These are phyloP conservation scores for Neodidymelliopsis sp. DNA, from an alignment of 2,329 filamentous ascomycete species.

Conservation along the genomic window DNA sequence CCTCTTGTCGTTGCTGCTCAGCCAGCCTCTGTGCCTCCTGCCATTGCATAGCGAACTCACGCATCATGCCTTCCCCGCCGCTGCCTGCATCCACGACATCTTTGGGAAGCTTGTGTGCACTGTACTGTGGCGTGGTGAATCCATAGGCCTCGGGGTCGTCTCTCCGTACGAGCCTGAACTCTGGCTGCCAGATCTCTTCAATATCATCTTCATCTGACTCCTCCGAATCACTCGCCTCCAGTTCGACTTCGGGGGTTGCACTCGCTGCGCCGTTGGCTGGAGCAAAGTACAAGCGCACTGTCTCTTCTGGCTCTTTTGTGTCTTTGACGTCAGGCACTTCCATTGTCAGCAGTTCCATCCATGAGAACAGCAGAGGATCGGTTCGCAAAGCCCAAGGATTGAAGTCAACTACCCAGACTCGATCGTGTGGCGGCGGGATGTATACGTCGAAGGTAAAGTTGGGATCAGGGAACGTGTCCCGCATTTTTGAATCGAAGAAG, in stretches of 20 bases:
- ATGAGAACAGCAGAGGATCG: constrained; percentile 87
- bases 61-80: constrained; percentile 72
- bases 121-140: constrained; percentile 86
- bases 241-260: constrained; percentile 1
- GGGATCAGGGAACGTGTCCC: constrained; percentile 80
- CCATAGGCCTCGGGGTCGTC: constrained; percentile 90
- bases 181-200: constrained; percentile 68
- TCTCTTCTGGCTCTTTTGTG: constrained; percentile 18
- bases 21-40: constrained; percentile 54
- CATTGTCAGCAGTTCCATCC: constrained; percentile 83
- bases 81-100: constrained; percentile 80
- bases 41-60: constrained; percentile 67
- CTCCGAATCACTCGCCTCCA: constrained; percentile 23
- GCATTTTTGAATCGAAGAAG: constrained; percentile 79
- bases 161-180: constrained; percentile 81
- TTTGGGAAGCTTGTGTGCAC: constrained; percentile 91
- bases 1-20: constrained; percentile 50
- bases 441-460: constrained; percentile 94
- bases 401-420: constrained; percentile 88
- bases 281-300: constrained; percentile 39
- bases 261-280: constrained; percentile 6
- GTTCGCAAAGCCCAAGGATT: constrained; percentile 94
- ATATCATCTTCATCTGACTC: constrained; percentile 58
- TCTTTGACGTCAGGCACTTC: constrained; percentile 58
- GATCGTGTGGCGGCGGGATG: constrained; percentile 76